A percentile compares a stretch with the other conserved stretches of the same genome.
These are phyloP conservation scores for Russula dissimulans DNA, from an alignment of 768 basidiomycete species.

Conservation along the genomic window DNA sequence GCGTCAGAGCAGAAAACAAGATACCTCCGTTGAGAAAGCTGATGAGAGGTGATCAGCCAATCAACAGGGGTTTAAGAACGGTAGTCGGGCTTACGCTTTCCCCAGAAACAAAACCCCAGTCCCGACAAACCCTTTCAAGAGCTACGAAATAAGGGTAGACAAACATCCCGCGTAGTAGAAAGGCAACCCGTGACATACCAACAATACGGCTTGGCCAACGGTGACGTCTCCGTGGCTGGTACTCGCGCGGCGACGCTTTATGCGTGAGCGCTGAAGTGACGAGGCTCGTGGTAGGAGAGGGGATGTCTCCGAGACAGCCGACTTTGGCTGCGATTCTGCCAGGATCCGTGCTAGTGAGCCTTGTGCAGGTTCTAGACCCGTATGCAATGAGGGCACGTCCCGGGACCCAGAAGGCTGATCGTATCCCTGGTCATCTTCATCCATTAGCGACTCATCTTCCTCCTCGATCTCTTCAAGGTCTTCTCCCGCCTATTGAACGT, in stretches of 20 bases:
- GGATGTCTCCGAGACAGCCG: constrained; percentile 35
- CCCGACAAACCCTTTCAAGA: constrained; percentile 90
- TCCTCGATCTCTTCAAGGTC: constrained; percentile 65
- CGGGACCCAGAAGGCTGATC: constrained; percentile 12
- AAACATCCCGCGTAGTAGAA: not conserved
- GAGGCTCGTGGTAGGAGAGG: constrained; percentile 40
- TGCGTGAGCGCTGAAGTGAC: constrained; percentile 40
- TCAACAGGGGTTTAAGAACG: not conserved
- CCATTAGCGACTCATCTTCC: constrained; percentile 45
- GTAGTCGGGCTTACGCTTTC: constrained; percentile 57
- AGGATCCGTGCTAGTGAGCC: constrained; percentile 5
- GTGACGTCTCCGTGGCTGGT: constrained; percentile 79
- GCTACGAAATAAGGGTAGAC: constrained; percentile 31
- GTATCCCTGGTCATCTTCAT: constrained; percentile 23
- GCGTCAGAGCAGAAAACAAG: constrained; percentile 72
- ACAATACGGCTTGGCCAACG: constrained; percentile 83
- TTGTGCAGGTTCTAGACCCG: not conserved
- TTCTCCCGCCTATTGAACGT: constrained; percentile 61
- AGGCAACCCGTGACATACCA: constrained; percentile 44
- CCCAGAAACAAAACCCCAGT: constrained; percentile 95
- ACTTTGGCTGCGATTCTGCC: constrained; percentile 10
- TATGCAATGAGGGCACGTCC: not conserved
- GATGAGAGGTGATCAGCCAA: not conserved
- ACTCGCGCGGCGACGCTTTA: constrained; percentile 45
- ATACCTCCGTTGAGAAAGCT: constrained; percentile 96